Evolutionary conservation across 2,329 filamentous ascomycete species (phyloP).

Genomic region (Clonostachys chloroleuca): DNA sequence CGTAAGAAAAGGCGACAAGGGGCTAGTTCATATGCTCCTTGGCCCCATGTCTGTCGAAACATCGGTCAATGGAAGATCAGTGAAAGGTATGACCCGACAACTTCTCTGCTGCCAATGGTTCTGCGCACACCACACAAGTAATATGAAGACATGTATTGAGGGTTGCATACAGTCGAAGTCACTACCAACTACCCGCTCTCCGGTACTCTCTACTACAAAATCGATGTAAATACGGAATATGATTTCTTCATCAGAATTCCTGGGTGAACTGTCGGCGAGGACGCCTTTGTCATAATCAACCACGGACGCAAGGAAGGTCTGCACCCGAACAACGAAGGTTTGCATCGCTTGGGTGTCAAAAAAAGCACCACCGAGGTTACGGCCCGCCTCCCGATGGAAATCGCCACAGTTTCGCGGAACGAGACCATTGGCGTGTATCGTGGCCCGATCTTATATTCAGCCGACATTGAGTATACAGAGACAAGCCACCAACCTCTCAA

Average conservation of each 20-base stretch:
- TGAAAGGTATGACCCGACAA: constrained; percentile 20
- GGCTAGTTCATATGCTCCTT: constrained; percentile 40
- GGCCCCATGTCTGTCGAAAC: constrained; percentile 32
- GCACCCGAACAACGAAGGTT: background rate
- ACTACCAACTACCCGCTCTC: constrained; percentile 37
- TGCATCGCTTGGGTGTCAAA: constrained; percentile 1
- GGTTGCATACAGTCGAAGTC: constrained; percentile 5
- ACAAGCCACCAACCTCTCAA: constrained; percentile 4
- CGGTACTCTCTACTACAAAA: constrained; percentile 14
- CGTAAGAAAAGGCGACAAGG: constrained; percentile 25
- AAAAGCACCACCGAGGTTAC: constrained; percentile 6
- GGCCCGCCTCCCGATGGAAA: constrained; percentile 5
- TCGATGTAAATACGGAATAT: constrained; percentile 13
- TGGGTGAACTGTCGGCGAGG: constrained; percentile 5
- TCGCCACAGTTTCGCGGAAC: constrained; percentile 10
- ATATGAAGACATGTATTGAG: background rate
- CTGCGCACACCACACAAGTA: too few relatives aligned
- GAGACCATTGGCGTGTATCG: constrained; percentile 30
- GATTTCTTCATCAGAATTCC: constrained; percentile 14
- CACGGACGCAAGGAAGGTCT: background rate
- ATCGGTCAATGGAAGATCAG: constrained; percentile 5
- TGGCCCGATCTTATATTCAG: constrained; percentile 30
- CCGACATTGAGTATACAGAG: constrained; percentile 19
- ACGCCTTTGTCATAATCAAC: background rate
- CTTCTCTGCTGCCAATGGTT: background rate